Evolutionary conservation across 495 filamentous ascomycete species (phyloP), one percentile per base, ranked within the genome.

Genomic region (Penicillium bovifimosum): DNA sequence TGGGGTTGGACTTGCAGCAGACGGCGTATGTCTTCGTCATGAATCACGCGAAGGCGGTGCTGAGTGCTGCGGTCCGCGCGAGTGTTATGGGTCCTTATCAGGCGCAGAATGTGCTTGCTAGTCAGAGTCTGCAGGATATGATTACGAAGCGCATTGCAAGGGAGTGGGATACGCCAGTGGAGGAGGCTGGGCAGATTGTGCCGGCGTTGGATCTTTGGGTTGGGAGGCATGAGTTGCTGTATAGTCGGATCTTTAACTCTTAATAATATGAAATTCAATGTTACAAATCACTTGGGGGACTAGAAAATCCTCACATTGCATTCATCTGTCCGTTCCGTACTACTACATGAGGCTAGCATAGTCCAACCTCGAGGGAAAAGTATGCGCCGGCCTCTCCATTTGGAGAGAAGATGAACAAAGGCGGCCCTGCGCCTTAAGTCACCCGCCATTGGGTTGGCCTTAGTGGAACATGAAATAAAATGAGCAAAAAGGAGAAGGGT

Each of bases 171-270:
- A 75, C 69, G 2, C 50, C 63, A n/a, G 76, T 88, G 4, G 87
- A 91, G 54, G 78, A 88, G 62, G 92, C 91, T 1, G 92, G 86
- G n/a, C 91, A 96, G 74, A 79, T 76, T 24, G 86, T 92, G 34
- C 90, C 91, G 7, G 82, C 85, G 14, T 80, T 96, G 76, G 93
- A 98, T 79, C 63, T 98, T 39, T 98, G 92, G 90, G 76, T 95
- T 51, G 93, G 95, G 9, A 81, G 93, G 65, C 93, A 98, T 72
- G 93, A 98, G 76, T 67, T 96, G 65, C 69, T 98, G 34, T 98
- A 98, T 72, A 95, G 88, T 56, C 83, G 93, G 65, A 97, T 98
- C 44, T 98, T 98, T 61, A 97, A 98, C 66, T 86, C 82, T 46
- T 85, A 58, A 76, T 28, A 39, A 31, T 41, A 18, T 11, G 14